Percentiles rank a stretch among this genome's conserved stretches.
Evolutionary conservation across 2,329 filamentous ascomycete species (phyloP).

Genomic region (Phyllosticta citribraziliensis): DNA sequence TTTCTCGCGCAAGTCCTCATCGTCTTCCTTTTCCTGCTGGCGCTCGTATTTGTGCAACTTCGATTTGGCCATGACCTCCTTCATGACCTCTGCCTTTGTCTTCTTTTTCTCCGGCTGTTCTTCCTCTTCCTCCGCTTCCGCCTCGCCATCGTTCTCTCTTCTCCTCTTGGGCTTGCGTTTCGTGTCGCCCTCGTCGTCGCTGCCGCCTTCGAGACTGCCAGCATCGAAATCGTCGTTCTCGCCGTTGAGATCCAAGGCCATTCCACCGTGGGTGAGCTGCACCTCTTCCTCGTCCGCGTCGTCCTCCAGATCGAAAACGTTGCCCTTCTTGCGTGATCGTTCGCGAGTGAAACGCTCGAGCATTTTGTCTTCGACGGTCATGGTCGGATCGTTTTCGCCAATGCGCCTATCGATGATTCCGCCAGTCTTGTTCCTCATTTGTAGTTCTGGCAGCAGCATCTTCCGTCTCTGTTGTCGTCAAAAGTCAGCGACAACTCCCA

Average conservation of each 20-base stretch:
- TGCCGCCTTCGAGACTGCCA: conserved; percentile 51
- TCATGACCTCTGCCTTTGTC: conserved; percentile 93
- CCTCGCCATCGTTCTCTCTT: conserved; percentile 39
- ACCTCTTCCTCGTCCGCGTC: conserved; percentile 58
- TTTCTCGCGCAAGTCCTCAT: conserved; percentile 75
- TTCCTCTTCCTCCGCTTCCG: conserved; percentile 36
- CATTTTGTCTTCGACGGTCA: conserved; percentile 89
- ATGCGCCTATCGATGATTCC: conserved; percentile 89
- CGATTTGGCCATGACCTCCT: conserved; percentile 94
- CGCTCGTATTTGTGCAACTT: conserved; percentile 92
- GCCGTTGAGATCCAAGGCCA: conserved; percentile 57
- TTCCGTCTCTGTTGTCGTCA: conserved; percentile 51
- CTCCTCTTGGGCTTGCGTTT: conserved; percentile 33
- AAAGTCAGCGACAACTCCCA: not conserved
- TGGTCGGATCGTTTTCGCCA: conserved; percentile 86
- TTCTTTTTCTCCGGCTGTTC: conserved; percentile 75
- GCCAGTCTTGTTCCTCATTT: conserved; percentile 79
- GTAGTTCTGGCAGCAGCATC: conserved; percentile 83
- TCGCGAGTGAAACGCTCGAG: conserved; percentile 83
- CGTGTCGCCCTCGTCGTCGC: conserved; percentile 30
- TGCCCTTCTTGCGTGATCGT: conserved; percentile 69
- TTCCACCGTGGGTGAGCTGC: conserved; percentile 73
- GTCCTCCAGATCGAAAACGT: conserved; percentile 84
- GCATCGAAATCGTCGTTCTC: conserved; percentile 69
- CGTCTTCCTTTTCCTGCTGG: conserved; percentile 84